Conservation (phyloP, 768 basidiomycete genomes). For the Leccinum ochraceum region DNA sequence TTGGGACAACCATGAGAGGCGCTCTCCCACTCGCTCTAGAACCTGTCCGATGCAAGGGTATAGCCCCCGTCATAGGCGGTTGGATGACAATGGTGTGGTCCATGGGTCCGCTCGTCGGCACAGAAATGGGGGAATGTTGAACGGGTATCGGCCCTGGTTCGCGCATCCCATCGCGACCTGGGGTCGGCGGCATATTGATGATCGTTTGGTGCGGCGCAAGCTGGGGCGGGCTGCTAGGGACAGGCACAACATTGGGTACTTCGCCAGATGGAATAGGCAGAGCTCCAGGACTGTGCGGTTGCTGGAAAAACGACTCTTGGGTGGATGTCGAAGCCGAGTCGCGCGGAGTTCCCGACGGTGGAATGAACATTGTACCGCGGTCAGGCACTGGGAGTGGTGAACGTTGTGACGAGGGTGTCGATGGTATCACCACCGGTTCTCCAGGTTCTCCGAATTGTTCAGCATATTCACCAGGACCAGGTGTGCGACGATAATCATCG, state of each 20-base stretch:
- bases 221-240: conserved; percentile 12
- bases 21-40: conserved; percentile 19
- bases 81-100: conserved; percentile 19
- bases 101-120: conserved; percentile 1
- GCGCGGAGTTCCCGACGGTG: conserved; percentile 6
- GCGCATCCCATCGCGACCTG: neutral
- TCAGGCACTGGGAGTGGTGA: conserved; percentile 24
- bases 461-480: conserved; percentile 7
- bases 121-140: conserved; percentile 3
- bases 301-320: conserved; percentile 23
- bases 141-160: neutral
- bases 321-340: conserved; percentile 27
- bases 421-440: conserved; percentile 25
- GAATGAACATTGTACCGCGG: conserved; percentile 14
- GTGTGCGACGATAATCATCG: conserved; percentile 1
- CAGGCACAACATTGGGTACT: conserved; percentile 21
- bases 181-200: neutral
- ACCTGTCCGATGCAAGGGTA: conserved; percentile 19
- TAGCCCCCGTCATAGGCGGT: conserved; percentile 8
- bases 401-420: conserved; percentile 18
- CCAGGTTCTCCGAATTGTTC: conserved; percentile 14
- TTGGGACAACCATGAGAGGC: conserved; percentile 18
- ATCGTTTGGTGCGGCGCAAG: neutral
- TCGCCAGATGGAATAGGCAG: conserved; percentile 14
- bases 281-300: conserved; percentile 14